These are phyloP conservation scores for Schizosaccharomyces japonicus DNA, from an alignment of 805 yeast species.

Conservation along the genomic window DNA sequence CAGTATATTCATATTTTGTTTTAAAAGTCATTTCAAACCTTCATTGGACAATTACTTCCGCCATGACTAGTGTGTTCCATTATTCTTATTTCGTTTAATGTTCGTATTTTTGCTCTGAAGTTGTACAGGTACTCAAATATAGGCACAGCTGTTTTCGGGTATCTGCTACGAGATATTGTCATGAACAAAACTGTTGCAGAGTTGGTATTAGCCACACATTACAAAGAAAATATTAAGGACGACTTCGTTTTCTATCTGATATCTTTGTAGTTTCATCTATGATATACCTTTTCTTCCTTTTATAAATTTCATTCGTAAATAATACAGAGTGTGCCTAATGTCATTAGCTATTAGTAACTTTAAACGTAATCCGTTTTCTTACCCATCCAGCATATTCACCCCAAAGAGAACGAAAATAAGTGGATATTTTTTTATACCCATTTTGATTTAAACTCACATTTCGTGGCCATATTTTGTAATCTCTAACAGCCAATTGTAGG, in stretches of 20 bases:
- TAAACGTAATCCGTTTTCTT: neutral
- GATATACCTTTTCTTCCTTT: too few species aligned
- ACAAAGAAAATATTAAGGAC: neutral
- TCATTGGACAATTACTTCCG: neutral
- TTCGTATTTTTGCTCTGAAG: neutral
- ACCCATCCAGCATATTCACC: constrained; percentile 97
- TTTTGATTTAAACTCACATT: constrained; percentile 26
- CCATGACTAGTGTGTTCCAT: neutral
- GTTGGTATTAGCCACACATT: neutral
- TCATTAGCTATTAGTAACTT: constrained; percentile 4
- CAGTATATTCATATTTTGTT: too few species aligned
- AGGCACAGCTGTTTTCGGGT: neutral
- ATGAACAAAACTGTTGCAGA: neutral
- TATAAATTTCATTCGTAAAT: too few species aligned
- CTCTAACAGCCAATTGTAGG: constrained; percentile 67
- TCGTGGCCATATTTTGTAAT: constrained; percentile 34
- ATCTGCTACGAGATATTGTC: neutral
- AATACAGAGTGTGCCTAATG: neutral
- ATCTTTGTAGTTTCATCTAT: neutral
- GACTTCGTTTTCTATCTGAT: neutral
- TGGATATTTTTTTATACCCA: constrained; percentile 32
- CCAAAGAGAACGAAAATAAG: constrained; percentile 43
- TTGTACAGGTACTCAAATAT: neutral
- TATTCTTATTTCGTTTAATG: neutral
- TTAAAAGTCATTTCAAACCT: neutral